phyloP scores from a whole-genome alignment of 164 flowering plant genomes.

The Magnolia officinalis region DNA sequence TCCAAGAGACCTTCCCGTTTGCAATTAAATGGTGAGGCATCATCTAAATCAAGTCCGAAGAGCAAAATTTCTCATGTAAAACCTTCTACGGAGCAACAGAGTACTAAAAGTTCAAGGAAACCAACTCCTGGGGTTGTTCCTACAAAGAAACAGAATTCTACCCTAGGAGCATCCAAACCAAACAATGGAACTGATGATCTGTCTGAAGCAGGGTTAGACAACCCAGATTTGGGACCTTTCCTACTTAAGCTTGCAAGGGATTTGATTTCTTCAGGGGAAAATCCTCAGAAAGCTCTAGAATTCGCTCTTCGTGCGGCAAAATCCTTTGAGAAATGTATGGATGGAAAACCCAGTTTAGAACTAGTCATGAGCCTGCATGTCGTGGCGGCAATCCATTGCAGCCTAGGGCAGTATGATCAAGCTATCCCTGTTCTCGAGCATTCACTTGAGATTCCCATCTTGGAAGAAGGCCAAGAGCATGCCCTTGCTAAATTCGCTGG shows the following conservation, averaged over 20 bases:
- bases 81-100: conserved; percentile 42
- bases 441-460: conserved; percentile 67
- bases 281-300: conserved; percentile 65
- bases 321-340: conserved; percentile 67
- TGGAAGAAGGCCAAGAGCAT: conserved; percentile 76
- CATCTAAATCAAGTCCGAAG: conserved; percentile 42
- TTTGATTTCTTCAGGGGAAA: conserved; percentile 79
- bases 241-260: conserved; percentile 85
- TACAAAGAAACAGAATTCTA: conserved; percentile 40
- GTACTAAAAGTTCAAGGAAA: conserved; percentile 33
- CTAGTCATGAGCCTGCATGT: conserved; percentile 89
- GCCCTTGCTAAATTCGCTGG: conserved; percentile 96
- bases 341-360: conserved; percentile 77
- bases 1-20: conserved; percentile 35
- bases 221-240: conserved; percentile 75
- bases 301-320: conserved; percentile 75
- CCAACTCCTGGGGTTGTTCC: conserved; percentile 22
- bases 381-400: conserved; percentile 77
- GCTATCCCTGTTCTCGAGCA: conserved; percentile 84
- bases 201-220: conserved; percentile 47
- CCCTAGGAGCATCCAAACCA: conserved; percentile 30
- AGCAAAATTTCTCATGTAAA: conserved; percentile 39
- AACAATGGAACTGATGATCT: conserved; percentile 42
- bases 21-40: conserved; percentile 36
- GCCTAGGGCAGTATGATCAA: conserved; percentile 63